These are phyloP conservation scores for Colletotrichum somersetense DNA, from an alignment of 2,329 filamentous ascomycete species.

Conservation along the genomic window DNA sequence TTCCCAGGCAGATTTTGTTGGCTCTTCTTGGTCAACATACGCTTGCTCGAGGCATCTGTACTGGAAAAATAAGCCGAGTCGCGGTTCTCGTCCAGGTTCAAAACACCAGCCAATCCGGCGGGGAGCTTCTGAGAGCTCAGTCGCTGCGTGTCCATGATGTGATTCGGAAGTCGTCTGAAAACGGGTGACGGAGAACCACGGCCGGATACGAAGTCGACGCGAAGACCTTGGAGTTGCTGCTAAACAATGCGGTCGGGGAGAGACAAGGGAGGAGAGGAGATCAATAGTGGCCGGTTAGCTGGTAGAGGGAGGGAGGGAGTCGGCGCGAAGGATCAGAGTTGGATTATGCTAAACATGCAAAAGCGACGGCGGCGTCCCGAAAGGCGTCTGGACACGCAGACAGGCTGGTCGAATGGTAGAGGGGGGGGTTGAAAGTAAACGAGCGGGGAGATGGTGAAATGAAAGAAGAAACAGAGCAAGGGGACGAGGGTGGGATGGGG, in stretches of 20 bases:
- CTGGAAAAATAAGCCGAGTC: slow-evolving; percentile 61
- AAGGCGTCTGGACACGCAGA: slow-evolving; percentile 21
- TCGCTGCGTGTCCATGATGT: slow-evolving; percentile 37
- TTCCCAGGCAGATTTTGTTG: slow-evolving; percentile 44
- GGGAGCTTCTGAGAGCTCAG: slow-evolving; percentile 59
- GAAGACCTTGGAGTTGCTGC: not conserved
- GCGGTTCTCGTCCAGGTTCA: slow-evolving; percentile 64
- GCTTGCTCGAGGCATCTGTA: slow-evolving; percentile 58
- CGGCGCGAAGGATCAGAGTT: slow-evolving; percentile 25
- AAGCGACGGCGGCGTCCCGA: slow-evolving; percentile 12
- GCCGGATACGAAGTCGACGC: not conserved
- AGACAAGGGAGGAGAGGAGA: not conserved
- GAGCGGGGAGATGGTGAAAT: slow-evolving; percentile 13
- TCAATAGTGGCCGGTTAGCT: not conserved
- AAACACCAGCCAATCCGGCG: slow-evolving; percentile 62
- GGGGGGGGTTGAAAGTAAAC: slow-evolving; percentile 6
- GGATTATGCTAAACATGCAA: slow-evolving; percentile 33
- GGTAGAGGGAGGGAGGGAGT: not conserved
- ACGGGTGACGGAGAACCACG: not conserved
- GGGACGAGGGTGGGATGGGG: slow-evolving; percentile 12
- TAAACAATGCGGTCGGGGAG: not conserved
- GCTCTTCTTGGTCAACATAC: slow-evolving; percentile 47
- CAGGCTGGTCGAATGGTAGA: slow-evolving; percentile 4
- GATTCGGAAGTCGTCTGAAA: not conserved
- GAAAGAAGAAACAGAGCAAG: not conserved